Conservation (phyloP, 129 eudicot genomes). For the Saposhnikovia divaricata region DNA sequence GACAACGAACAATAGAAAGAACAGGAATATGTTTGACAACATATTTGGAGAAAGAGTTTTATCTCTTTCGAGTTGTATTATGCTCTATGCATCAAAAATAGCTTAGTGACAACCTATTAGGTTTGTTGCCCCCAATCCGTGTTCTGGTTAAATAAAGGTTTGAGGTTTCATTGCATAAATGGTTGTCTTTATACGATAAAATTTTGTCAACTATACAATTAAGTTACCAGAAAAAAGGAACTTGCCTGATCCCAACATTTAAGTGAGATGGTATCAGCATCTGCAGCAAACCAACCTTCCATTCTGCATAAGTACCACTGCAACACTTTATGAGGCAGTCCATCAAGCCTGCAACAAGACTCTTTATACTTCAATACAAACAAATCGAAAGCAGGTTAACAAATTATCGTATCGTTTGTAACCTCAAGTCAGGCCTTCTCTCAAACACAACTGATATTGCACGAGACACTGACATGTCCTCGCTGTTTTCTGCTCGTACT, state of each 20-base stretch:
- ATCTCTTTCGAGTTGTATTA: background rate
- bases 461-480: conserved; percentile 58
- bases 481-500: conserved; percentile 57
- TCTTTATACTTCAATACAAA: background rate
- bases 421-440: conserved; percentile 86
- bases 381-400: background rate
- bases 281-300: conserved; percentile 99
- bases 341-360: conserved; percentile 28
- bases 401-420: background rate
- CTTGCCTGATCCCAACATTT: conserved; percentile 87
- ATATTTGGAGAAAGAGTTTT: background rate
- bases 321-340: conserved; percentile 78
- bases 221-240: background rate
- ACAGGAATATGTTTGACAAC: background rate
- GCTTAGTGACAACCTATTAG: background rate
- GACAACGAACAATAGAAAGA: background rate
- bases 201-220: background rate
- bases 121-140: background rate
- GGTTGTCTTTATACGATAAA: background rate
- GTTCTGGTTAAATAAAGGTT: too few species aligned
- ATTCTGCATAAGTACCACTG: conserved; percentile 98
- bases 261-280: conserved; percentile 87
- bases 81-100: background rate
- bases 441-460: conserved; percentile 76
- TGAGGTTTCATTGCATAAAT: background rate